Conservation (phyloP, 768 basidiomycete species). For the Pleurotus salmoneostramineus region DNA sequence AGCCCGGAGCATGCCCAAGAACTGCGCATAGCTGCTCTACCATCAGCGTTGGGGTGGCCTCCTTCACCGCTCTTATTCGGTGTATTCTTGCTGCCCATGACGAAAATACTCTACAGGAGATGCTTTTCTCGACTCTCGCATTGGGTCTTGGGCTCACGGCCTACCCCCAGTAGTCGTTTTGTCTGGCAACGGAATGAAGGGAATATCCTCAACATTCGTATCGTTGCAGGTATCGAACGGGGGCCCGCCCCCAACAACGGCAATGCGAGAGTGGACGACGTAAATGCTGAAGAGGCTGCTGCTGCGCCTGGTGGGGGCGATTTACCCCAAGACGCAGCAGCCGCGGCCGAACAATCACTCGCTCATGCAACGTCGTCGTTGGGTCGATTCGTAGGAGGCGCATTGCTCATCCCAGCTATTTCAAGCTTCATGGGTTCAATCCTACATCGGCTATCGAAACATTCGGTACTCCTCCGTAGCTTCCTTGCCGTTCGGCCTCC, state of each 20-base stretch:
- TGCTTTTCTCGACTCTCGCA: slow-evolving; percentile 34
- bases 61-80: slow-evolving; percentile 58
- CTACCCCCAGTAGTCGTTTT: slow-evolving; percentile 15
- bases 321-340: slow-evolving; percentile 38
- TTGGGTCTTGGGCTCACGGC: slow-evolving; percentile 38
- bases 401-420: slow-evolving; percentile 64
- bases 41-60: slow-evolving; percentile 39
- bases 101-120: slow-evolving; percentile 39
- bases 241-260: slow-evolving; percentile 4
- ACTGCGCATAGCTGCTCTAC: slow-evolving; percentile 24
- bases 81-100: slow-evolving; percentile 45
- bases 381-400: slow-evolving; percentile 66
- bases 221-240: slow-evolving; percentile 12
- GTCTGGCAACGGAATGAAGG: slow-evolving; percentile 15
- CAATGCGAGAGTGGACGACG: slow-evolving; percentile 17
- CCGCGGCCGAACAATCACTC: slow-evolving; percentile 56
- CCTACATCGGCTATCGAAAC: slow-evolving; percentile 50
- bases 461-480: slow-evolving; percentile 32
- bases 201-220: slow-evolving; percentile 9
- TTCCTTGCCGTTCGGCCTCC: slow-evolving; percentile 33
- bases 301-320: slow-evolving; percentile 20
- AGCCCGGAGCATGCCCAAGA: slow-evolving; percentile 25
- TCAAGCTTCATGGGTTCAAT: slow-evolving; percentile 62
- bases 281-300: slow-evolving; percentile 15
- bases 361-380: slow-evolving; percentile 54